These are phyloP conservation scores for Gossypium aridum DNA, from an alignment of 441 rosid species.

Conservation along the genomic window DNA sequence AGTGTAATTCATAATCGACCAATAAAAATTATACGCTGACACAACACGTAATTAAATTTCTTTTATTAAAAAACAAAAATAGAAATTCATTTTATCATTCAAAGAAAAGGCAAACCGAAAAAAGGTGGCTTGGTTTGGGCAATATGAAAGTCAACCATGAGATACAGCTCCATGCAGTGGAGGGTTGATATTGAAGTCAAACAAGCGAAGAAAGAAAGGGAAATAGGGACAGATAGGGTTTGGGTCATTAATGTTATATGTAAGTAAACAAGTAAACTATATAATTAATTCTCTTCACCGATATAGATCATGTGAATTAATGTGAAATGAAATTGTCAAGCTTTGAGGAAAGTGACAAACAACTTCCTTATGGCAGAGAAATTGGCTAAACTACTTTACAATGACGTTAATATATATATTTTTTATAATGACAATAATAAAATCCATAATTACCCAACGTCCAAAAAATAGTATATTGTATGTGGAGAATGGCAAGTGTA, in stretches of 20 bases:
- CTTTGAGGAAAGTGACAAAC: conserved; percentile 14
- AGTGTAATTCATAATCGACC: too few species aligned
- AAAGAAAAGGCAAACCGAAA: background rate
- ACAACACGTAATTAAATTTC: background rate
- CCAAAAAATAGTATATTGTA: too few species aligned
- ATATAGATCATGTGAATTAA: background rate
- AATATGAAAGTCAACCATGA: background rate
- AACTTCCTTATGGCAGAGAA: background rate
- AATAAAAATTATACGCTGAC: too few species aligned
- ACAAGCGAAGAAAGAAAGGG: background rate
- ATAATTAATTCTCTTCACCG: background rate
- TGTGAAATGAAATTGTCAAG: conserved; percentile 12
- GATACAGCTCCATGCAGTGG: background rate
- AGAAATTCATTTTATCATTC: background rate
- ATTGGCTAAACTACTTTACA: background rate
- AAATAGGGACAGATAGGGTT: background rate
- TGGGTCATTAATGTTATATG: background rate
- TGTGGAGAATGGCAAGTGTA: background rate
- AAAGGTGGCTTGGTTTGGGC: background rate
- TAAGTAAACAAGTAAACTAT: background rate
- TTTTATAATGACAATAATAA: background rate
- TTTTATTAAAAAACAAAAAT: background rate
- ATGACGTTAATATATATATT: background rate
- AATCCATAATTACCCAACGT: background rate
- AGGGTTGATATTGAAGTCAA: background rate